These are phyloP conservation scores for Botrytis galanthina DNA, from an alignment of 2,329 filamentous ascomycete species.

Conservation along the genomic window DNA sequence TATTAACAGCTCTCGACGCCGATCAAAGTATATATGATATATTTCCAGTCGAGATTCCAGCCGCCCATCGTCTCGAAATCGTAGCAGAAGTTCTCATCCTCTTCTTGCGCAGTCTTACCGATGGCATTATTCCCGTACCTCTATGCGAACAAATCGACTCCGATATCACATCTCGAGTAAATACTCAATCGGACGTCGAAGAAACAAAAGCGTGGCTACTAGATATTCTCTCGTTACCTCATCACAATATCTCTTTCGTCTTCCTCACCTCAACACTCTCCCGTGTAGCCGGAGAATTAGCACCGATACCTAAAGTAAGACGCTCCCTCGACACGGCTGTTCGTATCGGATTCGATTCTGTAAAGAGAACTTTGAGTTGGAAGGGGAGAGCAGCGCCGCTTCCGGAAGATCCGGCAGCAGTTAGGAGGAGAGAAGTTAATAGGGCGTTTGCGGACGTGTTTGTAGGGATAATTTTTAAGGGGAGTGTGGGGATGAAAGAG, in stretches of 20 bases:
- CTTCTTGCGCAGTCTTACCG: slow-evolving; percentile 72
- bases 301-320: slow-evolving; percentile 39
- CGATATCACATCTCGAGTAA: slow-evolving; percentile 47
- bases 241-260: slow-evolving; percentile 85
- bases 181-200: slow-evolving; percentile 47
- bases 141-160: slow-evolving; percentile 71
- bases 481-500: slow-evolving; percentile 44
- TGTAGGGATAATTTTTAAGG: slow-evolving; percentile 59
- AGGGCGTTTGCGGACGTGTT: slow-evolving; percentile 64
- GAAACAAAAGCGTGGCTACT: slow-evolving; percentile 62
- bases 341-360: slow-evolving; percentile 31
- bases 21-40: slow-evolving; percentile 60
- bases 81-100: slow-evolving; percentile 68
- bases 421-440: slow-evolving; percentile 59
- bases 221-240: slow-evolving; percentile 70
- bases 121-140: slow-evolving; percentile 70
- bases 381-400: slow-evolving; percentile 31
- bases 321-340: slow-evolving; percentile 21
- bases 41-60: slow-evolving; percentile 61
- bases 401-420: slow-evolving; percentile 48
- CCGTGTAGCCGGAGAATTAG: slow-evolving; percentile 55
- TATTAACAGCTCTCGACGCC: slow-evolving; percentile 70
- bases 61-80: slow-evolving; percentile 70
- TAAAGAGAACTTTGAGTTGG: slow-evolving; percentile 34
- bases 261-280: slow-evolving; percentile 78